These are phyloP conservation scores for Talinum fruticosum DNA, from an alignment of 148 eudicot species.

Conservation along the genomic window DNA sequence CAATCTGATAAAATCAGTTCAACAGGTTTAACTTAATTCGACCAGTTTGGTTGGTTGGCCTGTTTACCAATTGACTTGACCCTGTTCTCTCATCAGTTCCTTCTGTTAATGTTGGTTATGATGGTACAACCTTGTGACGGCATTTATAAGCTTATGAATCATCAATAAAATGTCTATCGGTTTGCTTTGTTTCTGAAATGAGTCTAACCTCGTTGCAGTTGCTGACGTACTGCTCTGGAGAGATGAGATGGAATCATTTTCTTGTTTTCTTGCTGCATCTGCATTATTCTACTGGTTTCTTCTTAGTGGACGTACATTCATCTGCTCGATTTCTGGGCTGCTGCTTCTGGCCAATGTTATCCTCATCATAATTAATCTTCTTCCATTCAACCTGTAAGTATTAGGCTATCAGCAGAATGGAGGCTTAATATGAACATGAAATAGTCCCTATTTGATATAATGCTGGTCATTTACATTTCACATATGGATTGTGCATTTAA, in stretches of 20 bases:
- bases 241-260: conserved; percentile 82
- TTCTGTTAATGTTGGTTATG: neutral
- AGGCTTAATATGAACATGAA: neutral
- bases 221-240: conserved; percentile 91
- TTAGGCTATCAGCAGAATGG: conserved; percentile 25
- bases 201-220: conserved; percentile 51
- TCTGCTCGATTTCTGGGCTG: conserved; percentile 66
- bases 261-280: conserved; percentile 52
- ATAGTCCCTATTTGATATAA: neutral
- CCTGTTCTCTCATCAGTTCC: neutral
- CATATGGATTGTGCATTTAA: too few relatives aligned
- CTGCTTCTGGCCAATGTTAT: conserved; percentile 47
- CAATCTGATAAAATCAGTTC: neutral
- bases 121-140: neutral
- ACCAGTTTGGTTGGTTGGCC: neutral
- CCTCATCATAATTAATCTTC: conserved; percentile 45
- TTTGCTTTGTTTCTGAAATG: conserved; percentile 4
- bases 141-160: neutral
- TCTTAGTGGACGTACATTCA: conserved; percentile 60
- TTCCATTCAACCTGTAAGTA: conserved; percentile 72
- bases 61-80: neutral
- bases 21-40: neutral
- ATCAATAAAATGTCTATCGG: neutral
- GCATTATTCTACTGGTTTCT: conserved; percentile 70
- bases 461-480: neutral